Percentiles rank a stretch among this genome's conserved stretches.
phyloP scores from a whole-genome alignment of 176 grass and related monocot genomes.

The Pontederia crassipes region DNA sequence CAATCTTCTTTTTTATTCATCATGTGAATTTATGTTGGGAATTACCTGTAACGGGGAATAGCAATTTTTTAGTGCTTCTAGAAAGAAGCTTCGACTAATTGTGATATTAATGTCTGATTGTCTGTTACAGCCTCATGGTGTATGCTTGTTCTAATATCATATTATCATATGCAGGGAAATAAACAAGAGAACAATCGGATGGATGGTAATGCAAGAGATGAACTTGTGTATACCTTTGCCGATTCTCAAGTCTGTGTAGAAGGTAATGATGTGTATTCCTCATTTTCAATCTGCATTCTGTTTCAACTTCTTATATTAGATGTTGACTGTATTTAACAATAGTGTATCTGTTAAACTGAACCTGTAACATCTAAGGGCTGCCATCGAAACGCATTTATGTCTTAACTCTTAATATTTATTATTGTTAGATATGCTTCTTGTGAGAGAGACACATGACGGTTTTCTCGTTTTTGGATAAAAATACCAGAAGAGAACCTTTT shows the following conservation, averaged over 20 bases:
- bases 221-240: slow-evolving; percentile 27
- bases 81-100: not conserved
- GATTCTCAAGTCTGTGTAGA: slow-evolving; percentile 19
- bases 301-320: not conserved
- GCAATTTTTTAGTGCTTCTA: too few species aligned
- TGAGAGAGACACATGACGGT: too few species aligned
- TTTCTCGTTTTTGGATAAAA: too few species aligned
- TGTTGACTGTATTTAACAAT: not conserved
- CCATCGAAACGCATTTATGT: too few species aligned
- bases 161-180: slow-evolving; percentile 39
- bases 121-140: not conserved
- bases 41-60: too few species aligned
- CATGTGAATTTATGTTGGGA: too few species aligned
- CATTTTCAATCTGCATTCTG: not conserved
- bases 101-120: not conserved
- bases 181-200: slow-evolving; percentile 39
- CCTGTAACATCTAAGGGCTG: not conserved
- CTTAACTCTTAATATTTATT: too few species aligned
- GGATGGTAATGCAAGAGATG: slow-evolving; percentile 24
- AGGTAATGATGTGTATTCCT: slow-evolving; percentile 29
- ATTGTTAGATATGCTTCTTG: too few species aligned
- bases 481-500: too few species aligned
- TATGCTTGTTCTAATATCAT: not conserved
- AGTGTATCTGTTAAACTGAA: not conserved
- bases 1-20: too few species aligned